These are phyloP conservation scores for Geosmithia morbida DNA, from an alignment of 2,329 filamentous ascomycete species.

Conservation along the genomic window DNA sequence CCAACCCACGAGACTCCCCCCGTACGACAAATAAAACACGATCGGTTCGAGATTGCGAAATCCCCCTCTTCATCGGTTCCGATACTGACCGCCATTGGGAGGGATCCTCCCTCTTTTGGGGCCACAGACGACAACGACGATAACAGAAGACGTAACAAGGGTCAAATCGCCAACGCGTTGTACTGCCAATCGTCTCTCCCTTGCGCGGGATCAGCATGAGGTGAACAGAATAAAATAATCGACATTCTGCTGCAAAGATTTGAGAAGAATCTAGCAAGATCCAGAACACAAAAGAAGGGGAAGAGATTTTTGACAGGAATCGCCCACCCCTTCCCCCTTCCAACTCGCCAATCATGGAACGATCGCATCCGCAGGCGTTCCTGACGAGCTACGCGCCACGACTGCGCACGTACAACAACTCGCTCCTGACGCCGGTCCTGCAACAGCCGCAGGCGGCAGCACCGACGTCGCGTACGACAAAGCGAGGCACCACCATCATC, in stretches of 20 bases:
- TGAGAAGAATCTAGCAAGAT: no score
- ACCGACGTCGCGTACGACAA: slow-evolving; percentile 70
- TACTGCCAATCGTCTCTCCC: not conserved
- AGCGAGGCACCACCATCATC: slow-evolving; percentile 89
- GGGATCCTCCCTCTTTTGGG: not conserved
- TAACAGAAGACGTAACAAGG: no score
- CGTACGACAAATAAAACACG: not conserved
- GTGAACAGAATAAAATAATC: no score
- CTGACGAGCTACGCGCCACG: slow-evolving; percentile 86
- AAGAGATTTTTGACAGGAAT: not conserved
- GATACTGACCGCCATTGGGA: not conserved
- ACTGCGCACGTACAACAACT: slow-evolving; percentile 81
- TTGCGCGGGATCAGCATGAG: slow-evolving; percentile 11
- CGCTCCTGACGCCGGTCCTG: slow-evolving; percentile 73
- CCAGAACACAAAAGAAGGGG: no score
- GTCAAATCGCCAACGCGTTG: not conserved
- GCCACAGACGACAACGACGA: not conserved
- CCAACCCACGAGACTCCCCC: not conserved
- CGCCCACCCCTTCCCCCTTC: not conserved
- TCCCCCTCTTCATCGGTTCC: not conserved
- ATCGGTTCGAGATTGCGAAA: not conserved
- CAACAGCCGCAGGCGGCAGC: slow-evolving; percentile 49
- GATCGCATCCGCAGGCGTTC: slow-evolving; percentile 62
- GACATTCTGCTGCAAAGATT: not conserved
- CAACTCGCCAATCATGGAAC: slow-evolving; percentile 27